Conservation (phyloP, 1,284 basidiomycete species). For the Trichosporon faecale region DNA sequence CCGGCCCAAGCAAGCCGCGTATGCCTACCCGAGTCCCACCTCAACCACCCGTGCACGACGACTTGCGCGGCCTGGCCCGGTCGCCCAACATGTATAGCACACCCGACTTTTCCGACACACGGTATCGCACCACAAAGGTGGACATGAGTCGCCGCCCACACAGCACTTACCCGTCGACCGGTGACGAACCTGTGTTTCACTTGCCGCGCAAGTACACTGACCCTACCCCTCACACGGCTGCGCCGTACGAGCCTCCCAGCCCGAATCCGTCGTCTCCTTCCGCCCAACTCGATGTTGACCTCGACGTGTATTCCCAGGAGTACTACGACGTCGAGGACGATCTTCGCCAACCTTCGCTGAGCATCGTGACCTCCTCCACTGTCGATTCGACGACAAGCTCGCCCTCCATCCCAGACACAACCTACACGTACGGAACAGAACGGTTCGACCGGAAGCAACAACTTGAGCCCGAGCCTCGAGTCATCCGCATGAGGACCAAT, state of each 20-base stretch:
- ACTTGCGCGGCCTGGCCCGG: background rate
- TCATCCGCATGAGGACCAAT: slow-evolving; percentile 35
- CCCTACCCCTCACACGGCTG: slow-evolving; percentile 31
- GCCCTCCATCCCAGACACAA: slow-evolving; percentile 33
- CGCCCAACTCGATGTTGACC: slow-evolving; percentile 41
- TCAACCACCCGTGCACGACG: slow-evolving; percentile 10
- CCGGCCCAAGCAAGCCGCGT: slow-evolving; percentile 1
- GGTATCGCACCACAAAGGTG: slow-evolving; percentile 25
- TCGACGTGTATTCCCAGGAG: slow-evolving; percentile 41
- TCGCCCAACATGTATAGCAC: slow-evolving; percentile 1
- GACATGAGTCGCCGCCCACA: slow-evolving; percentile 33
- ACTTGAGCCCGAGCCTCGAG: slow-evolving; percentile 33
- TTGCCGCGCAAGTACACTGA: slow-evolving; percentile 45
- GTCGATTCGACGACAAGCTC: slow-evolving; percentile 43
- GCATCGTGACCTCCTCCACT: slow-evolving; percentile 49
- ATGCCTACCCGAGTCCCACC: background rate
- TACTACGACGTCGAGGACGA: slow-evolving; percentile 32
- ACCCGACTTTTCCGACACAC: slow-evolving; percentile 24
- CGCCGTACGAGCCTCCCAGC: slow-evolving; percentile 19
- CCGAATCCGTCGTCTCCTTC: slow-evolving; percentile 13
- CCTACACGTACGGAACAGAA: slow-evolving; percentile 34
- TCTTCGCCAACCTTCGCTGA: slow-evolving; percentile 43
- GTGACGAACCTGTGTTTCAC: slow-evolving; percentile 27
- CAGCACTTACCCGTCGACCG: slow-evolving; percentile 33
- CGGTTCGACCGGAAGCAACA: slow-evolving; percentile 28